Evolutionary conservation across 139 green algal species (phyloP), one percentile per base, ranked within the genome.

Genomic region (Coccomyxa sp.): DNA sequence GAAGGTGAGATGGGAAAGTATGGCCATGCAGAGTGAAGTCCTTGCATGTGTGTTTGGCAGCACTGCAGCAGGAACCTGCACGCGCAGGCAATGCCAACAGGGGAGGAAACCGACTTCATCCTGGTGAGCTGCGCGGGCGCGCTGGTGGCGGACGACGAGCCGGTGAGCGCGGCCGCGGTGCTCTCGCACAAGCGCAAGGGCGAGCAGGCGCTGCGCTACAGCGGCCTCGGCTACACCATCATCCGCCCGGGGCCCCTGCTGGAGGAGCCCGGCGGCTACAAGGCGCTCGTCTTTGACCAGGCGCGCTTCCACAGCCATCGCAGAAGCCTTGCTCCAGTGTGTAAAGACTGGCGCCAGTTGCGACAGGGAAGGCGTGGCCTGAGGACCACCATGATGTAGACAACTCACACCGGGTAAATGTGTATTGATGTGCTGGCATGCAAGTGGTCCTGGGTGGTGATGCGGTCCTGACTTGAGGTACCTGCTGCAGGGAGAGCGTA

Each of bases 271-370:
- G 95, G 96, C 39, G 96, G 96, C 40, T 95, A 97, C 84, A 94
- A 94, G 82, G 95, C 96, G 6, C 89, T 99, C 29, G 90, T 99
- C 58, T 99, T 99, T 90, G 96, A 99, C 85, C 96, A 99, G 88
- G 88, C 82, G 12, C 41, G 83, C 34, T 22, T 5, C 39, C 44
- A 27, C 50, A n/a, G n/a, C n/a, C n/a, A n/a, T n/a, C n/a, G n/a
- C n/a, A n/a, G n/a, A n/a, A n/a, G n/a, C n/a, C n/a, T n/a, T n/a
- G n/a, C n/a, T n/a, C n/a, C n/a, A n/a, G n/a, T n/a, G n/a, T n/a
- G n/a, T n/a, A n/a, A n/a, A n/a, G n/a, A n/a, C n/a, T n/a, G n/a
- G n/a, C n/a, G n/a, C n/a, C n/a, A n/a, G n/a, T n/a, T n/a, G n/a
- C n/a, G n/a, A n/a, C n/a, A n/a, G n/a, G n/a, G n/a, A n/a, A n/a